A percentile compares a stretch with the other conserved stretches of the same genome.
phyloP scores from a whole-genome alignment of 208 protist genomes.

The Naegleria fowleri region DNA sequence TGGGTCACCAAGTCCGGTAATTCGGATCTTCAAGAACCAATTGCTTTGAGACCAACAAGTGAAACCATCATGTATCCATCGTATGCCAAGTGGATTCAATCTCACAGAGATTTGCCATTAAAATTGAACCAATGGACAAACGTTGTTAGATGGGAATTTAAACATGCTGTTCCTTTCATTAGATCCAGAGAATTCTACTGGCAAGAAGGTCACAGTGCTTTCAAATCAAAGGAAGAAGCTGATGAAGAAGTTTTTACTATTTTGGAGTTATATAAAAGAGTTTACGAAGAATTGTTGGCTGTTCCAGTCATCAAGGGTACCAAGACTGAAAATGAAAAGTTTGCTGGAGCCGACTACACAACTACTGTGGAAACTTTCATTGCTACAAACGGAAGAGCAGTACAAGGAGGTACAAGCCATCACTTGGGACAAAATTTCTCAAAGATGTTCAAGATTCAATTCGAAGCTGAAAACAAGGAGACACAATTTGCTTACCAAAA shows the following conservation, averaged over 20 bases:
- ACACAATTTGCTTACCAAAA: constrained; percentile 93
- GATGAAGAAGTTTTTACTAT: constrained; percentile 85
- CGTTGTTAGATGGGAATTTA: constrained; percentile 99
- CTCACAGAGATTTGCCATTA: constrained; percentile 94
- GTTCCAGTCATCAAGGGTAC: constrained; percentile 90
- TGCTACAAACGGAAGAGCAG: constrained; percentile 84
- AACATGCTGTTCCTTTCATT: constrained; percentile 96
- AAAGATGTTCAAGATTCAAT: constrained; percentile 94
- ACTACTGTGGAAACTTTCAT: constrained; percentile 97
- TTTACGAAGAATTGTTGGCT: constrained; percentile 95
- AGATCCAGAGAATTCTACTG: constrained; percentile 98
- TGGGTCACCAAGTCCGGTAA: constrained; percentile 78
- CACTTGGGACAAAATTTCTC: constrained; percentile 94
- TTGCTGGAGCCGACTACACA: constrained; percentile 95
- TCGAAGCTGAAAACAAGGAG: constrained; percentile 68
- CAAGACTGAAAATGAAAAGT: constrained; percentile 98
- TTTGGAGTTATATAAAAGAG: constrained; percentile 83
- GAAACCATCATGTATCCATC: constrained; percentile 98
- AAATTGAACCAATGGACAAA: constrained; percentile 96
- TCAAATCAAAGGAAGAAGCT: constrained; percentile 82
- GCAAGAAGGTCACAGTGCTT: constrained; percentile 96
- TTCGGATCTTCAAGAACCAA: constrained; percentile 78
- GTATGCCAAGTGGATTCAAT: constrained; percentile 94
- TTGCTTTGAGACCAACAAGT: constrained; percentile 96
- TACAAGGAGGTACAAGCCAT: constrained; percentile 91